These are phyloP conservation scores for Actinomortierella wolfii DNA, from an alignment of 371 early-diverging fungal species.

Conservation along the genomic window DNA sequence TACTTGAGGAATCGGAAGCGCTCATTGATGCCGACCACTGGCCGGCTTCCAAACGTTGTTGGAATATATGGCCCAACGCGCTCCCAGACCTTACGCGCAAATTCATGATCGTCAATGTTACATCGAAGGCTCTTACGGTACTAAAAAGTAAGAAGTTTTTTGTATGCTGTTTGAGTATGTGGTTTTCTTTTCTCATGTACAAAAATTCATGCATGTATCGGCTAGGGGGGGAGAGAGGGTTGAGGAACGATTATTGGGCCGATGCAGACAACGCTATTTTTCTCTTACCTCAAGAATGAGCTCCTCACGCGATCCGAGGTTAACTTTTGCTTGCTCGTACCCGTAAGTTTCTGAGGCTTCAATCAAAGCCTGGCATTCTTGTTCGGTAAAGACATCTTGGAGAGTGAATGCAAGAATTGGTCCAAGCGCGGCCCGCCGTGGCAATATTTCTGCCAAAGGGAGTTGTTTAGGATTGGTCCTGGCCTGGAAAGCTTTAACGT, in stretches of 20 bases:
- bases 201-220: constrained; percentile 13
- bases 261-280: too few relatives aligned
- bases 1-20: constrained; percentile 57
- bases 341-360: constrained; percentile 18
- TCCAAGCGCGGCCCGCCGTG: not conserved
- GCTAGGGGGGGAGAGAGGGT: too few relatives aligned
- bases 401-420: constrained; percentile 29
- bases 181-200: too few relatives aligned
- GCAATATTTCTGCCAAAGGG: too few relatives aligned
- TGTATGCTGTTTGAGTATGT: too few relatives aligned
- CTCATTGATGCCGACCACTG: constrained; percentile 51
- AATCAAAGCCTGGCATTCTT: constrained; percentile 34
- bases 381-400: constrained; percentile 16
- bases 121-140: constrained; percentile 49
- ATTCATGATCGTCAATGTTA: constrained; percentile 40
- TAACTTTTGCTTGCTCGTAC: constrained; percentile 26
- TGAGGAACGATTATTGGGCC: too few relatives aligned
- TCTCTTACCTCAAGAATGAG: too few relatives aligned
- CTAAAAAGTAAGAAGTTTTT: too few relatives aligned
- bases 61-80: constrained; percentile 44
- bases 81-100: constrained; percentile 39
- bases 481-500: too few relatives aligned
- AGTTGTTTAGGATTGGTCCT: too few relatives aligned
- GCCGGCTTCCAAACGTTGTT: constrained; percentile 8
- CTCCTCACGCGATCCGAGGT: constrained; percentile 3